A percentile compares a stretch with the other conserved stretches of the same genome.
These are phyloP conservation scores for Cajanus cajan DNA, from an alignment of 306 rosid species.

Conservation along the genomic window DNA sequence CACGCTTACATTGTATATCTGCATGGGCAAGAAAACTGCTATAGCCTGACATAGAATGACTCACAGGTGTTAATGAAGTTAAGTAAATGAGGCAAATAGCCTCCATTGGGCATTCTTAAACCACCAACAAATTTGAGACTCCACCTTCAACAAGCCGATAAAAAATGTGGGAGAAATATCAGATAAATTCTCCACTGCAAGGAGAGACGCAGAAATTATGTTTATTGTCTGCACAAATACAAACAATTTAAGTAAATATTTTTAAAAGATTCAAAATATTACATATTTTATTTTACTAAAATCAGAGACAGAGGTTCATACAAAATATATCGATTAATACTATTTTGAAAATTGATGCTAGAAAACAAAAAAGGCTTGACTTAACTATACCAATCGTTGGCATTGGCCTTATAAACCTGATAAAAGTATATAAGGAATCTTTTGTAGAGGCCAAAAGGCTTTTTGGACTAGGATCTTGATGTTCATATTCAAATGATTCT, in stretches of 20 bases:
- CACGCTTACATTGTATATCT: no score
- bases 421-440: constrained; percentile 49
- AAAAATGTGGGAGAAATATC: constrained; percentile 68
- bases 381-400: constrained; percentile 68
- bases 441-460: constrained; percentile 26
- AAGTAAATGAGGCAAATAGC: no score
- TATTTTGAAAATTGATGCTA: background rate
- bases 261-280: no score
- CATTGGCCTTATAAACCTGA: constrained; percentile 70
- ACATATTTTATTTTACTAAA: background rate
- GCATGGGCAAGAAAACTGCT: no score
- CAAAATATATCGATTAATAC: no score
- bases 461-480: constrained; percentile 5
- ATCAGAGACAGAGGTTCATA: background rate
- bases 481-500: background rate
- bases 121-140: constrained; percentile 4
- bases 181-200: constrained; percentile 58
- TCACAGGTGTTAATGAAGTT: no score
- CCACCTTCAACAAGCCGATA: constrained; percentile 61
- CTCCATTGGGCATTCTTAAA: background rate
- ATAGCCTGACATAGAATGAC: no score
- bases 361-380: constrained; percentile 14
- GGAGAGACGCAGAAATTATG: constrained; percentile 67
- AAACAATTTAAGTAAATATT: background rate
- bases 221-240: constrained; percentile 51